phyloP scores from a whole-genome alignment of 371 early-diverging fungal species.

The Mucor circinelloides region DNA sequence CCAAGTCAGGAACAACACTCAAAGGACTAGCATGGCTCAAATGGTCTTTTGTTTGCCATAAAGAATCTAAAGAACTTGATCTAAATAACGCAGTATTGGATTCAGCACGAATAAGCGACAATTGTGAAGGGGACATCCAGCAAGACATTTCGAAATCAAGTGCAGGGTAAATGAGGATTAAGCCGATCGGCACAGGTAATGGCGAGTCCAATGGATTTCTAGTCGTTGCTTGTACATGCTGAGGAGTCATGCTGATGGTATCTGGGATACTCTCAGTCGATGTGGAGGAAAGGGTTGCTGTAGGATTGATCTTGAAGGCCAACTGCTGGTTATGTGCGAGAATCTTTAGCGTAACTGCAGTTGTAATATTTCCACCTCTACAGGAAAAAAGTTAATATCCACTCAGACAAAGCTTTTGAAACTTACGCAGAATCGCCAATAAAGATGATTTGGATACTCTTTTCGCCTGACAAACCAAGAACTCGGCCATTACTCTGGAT shows the following conservation, averaged over 20 bases:
- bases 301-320: constrained; percentile 35
- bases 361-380: constrained; percentile 81
- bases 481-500: constrained; percentile 68
- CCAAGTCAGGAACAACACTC: constrained; percentile 56
- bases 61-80: constrained; percentile 56
- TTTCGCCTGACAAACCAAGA: constrained; percentile 69
- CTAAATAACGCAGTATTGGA: constrained; percentile 56
- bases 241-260: not conserved
- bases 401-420: not conserved
- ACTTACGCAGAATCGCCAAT: constrained; percentile 94
- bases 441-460: constrained; percentile 61
- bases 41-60: constrained; percentile 61
- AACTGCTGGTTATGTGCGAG: constrained; percentile 52
- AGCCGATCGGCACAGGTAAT: constrained; percentile 53
- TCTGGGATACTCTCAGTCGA: not conserved
- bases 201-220: not conserved
- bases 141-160: constrained; percentile 88
- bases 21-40: constrained; percentile 59
- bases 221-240: not conserved
- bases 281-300: not conserved
- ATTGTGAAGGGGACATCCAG: constrained; percentile 82
- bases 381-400: not conserved
- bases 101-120: constrained; percentile 53
- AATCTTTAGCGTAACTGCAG: constrained; percentile 71
- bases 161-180: constrained; percentile 90